Evolutionary conservation across 2,329 filamentous ascomycete species (phyloP).

Genomic region (Xylaria sp.): DNA sequence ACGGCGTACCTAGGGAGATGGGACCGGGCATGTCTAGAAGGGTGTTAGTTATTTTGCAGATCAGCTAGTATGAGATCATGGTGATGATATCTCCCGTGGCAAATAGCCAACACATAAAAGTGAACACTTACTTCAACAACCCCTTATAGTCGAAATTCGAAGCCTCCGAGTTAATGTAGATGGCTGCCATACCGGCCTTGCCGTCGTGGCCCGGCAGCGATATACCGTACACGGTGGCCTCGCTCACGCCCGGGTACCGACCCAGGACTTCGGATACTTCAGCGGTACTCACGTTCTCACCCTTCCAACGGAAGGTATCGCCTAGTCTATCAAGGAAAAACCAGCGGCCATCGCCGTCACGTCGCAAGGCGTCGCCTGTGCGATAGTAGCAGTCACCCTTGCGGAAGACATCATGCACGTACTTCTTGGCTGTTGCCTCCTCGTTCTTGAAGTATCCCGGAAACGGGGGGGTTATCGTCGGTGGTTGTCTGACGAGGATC

Average conservation of each 20-base stretch:
- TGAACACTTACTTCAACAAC: conserved; percentile 62
- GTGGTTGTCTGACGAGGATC: conserved; percentile 69
- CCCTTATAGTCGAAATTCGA: conserved; percentile 67
- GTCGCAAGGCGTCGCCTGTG: conserved; percentile 73
- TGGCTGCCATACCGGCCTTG: conserved; percentile 71
- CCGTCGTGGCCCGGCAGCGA: conserved; percentile 73
- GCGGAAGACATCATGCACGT: conserved; percentile 70
- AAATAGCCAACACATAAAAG: not conserved
- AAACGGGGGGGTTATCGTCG: conserved; percentile 68
- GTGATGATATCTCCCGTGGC: not conserved
- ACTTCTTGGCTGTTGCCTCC: conserved; percentile 74
- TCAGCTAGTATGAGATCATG: not conserved
- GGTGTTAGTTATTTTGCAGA: not conserved
- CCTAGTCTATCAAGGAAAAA: conserved; percentile 76
- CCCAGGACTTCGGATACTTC: conserved; percentile 75
- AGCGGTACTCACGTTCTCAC: conserved; percentile 73
- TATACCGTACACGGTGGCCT: conserved; percentile 79
- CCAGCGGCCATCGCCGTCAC: conserved; percentile 72
- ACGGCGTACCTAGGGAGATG: conserved; percentile 79
- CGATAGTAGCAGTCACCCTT: conserved; percentile 77
- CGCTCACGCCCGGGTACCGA: conserved; percentile 66
- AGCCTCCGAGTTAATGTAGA: conserved; percentile 63
- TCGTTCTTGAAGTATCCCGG: conserved; percentile 76
- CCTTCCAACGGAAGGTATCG: conserved; percentile 81
- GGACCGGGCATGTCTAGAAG: conserved; percentile 61